These are phyloP conservation scores for Suillus subaureus DNA, from an alignment of 768 basidiomycete genomes.

Conservation along the genomic window DNA sequence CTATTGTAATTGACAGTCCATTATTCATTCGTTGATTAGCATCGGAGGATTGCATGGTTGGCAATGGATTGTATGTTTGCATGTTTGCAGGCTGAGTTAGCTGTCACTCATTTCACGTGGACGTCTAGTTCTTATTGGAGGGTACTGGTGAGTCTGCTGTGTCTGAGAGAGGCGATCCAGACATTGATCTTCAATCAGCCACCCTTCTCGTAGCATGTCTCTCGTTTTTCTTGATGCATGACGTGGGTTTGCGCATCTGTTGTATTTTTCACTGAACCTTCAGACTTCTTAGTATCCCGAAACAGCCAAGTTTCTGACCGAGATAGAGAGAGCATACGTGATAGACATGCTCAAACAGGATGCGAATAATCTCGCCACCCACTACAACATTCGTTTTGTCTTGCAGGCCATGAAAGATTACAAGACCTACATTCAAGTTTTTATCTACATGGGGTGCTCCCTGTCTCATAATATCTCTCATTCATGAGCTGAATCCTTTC, in stretches of 20 bases:
- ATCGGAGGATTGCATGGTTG: conserved; percentile 36
- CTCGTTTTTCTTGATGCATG: conserved; percentile 54
- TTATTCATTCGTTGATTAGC: not conserved
- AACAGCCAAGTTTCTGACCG: conserved; percentile 57
- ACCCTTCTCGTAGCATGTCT: conserved; percentile 21
- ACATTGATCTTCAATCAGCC: conserved; percentile 15
- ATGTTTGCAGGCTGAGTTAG: not conserved
- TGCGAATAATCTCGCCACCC: conserved; percentile 44
- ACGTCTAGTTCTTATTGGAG: conserved; percentile 33
- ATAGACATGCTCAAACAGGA: conserved; percentile 47
- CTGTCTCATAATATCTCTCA: conserved; percentile 12
- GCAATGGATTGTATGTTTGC: conserved; percentile 39
- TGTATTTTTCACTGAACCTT: not conserved
- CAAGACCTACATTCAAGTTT: conserved; percentile 37
- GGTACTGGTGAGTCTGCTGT: conserved; percentile 23
- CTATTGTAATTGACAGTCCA: not conserved
- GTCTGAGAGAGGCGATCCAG: not conserved
- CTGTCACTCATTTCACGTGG: conserved; percentile 12
- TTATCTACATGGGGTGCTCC: conserved; percentile 45
- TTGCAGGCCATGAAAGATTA: conserved; percentile 52
- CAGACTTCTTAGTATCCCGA: conserved; percentile 47
- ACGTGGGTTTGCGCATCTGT: conserved; percentile 35
- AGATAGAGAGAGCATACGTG: conserved; percentile 42
- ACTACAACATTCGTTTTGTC: conserved; percentile 47
- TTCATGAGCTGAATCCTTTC: not conserved